phyloP scores from a whole-genome alignment of 2,329 filamentous ascomycete genomes.

The Neurospora sp. region DNA sequence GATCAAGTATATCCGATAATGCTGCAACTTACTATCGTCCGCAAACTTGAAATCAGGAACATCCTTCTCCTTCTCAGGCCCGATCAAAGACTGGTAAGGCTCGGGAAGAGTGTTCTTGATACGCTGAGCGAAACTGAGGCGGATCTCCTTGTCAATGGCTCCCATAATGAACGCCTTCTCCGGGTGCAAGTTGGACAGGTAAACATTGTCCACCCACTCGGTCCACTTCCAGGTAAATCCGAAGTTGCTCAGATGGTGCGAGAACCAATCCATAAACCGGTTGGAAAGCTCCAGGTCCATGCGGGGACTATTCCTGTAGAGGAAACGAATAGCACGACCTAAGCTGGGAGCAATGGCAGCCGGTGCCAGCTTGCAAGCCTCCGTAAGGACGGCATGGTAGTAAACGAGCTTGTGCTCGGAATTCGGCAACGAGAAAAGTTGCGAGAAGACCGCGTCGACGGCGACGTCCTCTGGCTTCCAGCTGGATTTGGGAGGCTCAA shows the following conservation, averaged over 20 bases:
- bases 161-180: slow-evolving; percentile 90
- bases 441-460: slow-evolving; percentile 95
- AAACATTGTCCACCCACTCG: slow-evolving; percentile 86
- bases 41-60: slow-evolving; percentile 92
- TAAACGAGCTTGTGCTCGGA: slow-evolving; percentile 93
- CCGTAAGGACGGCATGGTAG: slow-evolving; percentile 89
- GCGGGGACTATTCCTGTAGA: slow-evolving; percentile 72
- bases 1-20: background rate
- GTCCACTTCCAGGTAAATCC: slow-evolving; percentile 99
- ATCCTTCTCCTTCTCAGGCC: slow-evolving; percentile 84
- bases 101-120: slow-evolving; percentile 89
- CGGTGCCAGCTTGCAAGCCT: slow-evolving; percentile 90
- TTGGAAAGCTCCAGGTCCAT: slow-evolving; percentile 82
- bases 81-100: slow-evolving; percentile 73
- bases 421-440: slow-evolving; percentile 76
- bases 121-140: slow-evolving; percentile 88
- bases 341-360: slow-evolving; percentile 93
- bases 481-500: slow-evolving; percentile 55
- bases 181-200: slow-evolving; percentile 66
- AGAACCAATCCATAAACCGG: slow-evolving; percentile 94
- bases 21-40: slow-evolving; percentile 51
- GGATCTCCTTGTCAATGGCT: slow-evolving; percentile 90
- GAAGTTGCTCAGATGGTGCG: slow-evolving; percentile 96
- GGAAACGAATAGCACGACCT: slow-evolving; percentile 81
- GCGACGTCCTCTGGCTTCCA: slow-evolving; percentile 98